Percentiles rank a stretch among this genome's conserved stretches.
phyloP scores from a whole-genome alignment of 495 filamentous ascomycete genomes.

The Penicillium crystallinum region DNA sequence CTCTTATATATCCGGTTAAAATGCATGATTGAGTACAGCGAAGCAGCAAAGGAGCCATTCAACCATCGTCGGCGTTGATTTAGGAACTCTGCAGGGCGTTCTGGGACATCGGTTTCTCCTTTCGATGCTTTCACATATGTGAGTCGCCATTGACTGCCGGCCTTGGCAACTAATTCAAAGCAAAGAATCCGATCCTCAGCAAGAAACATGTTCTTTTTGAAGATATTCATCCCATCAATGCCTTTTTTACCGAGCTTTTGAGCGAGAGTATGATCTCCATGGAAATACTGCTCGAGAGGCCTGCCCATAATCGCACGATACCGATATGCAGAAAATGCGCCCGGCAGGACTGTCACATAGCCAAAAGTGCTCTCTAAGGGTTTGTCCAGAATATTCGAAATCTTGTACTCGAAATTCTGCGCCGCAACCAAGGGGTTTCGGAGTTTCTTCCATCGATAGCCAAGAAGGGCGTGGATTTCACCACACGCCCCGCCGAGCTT shows the following conservation, averaged over 20 bases:
- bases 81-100: constrained; percentile 79
- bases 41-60: constrained; percentile 94
- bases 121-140: constrained; percentile 97
- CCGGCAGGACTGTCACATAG: constrained; percentile 91
- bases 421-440: constrained; percentile 90
- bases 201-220: constrained; percentile 99
- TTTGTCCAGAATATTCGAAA: constrained; percentile 96
- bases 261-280: constrained; percentile 94
- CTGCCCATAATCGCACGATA: constrained; percentile 97
- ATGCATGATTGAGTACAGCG: constrained; percentile 93
- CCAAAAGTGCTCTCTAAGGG: constrained; percentile 93
- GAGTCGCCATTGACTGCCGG: constrained; percentile 95
- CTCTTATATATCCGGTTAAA: constrained; percentile 95
- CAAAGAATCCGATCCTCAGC: constrained; percentile 99
- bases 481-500: constrained; percentile 95
- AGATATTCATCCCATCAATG: constrained; percentile 99
- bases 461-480: constrained; percentile 97
- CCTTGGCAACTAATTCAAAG: constrained; percentile 97
- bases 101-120: constrained; percentile 95
- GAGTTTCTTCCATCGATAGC: constrained; percentile 79
- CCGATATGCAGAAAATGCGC: constrained; percentile 95
- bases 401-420: constrained; percentile 99
- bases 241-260: constrained; percentile 93
- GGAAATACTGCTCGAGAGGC: constrained; percentile 96
- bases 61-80: constrained; percentile 91